Base-by-base conservation (phyloP, 768 basidiomycete genomes). In the Agaricus bisporus region DNA sequence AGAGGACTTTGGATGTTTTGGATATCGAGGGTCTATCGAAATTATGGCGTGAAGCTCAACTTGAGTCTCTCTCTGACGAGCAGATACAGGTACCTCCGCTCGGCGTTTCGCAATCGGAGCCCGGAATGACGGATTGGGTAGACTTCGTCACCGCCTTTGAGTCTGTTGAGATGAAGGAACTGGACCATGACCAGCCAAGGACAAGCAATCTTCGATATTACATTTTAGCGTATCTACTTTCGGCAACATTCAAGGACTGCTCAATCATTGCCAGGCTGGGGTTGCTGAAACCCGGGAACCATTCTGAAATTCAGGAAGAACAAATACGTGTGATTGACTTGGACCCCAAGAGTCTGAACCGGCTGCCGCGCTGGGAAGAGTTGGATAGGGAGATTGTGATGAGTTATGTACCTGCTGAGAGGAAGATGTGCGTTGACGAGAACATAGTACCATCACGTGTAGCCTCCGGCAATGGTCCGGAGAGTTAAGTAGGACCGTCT, bases 211-310 rank as follows among this genome's bases (percentile, higher is more conserved):
- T 89, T 46, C 78, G 80, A 38, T 79, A 87, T 59, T 80, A 86
- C 58, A 63, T 84, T 39, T 69, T 89, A 44, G 85, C 89, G 7
- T 91, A 91, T 66, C 71, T 93, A 18, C 83, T 98, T 48, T 92
- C 92, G 4, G 91, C 91, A 22, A 89, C 90, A 5, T 93, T 99
- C 78, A 99, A 99, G 66, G 95, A 99, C 67, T 99, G 95, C 70
- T 97, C 95, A 20, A 62, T 72, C 44, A 67, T 78, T 56, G 55
- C 71, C 50, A 67, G 70, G 55, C 60, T 74, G 20, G 65, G 70
- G 55, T 64, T 64, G 56, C 52, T 72, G 41, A 60, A 58, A 47
- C 56, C 61, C 17, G 61, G 55, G n/a, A 47, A 51, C 29, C 32
- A 58, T 36, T 22, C 55, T 5, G 32, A 50, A 12, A 46, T 54